These are phyloP conservation scores for Yamadazyma friedrichii DNA, from an alignment of 1,139 yeast genomes.

Conservation along the genomic window DNA sequence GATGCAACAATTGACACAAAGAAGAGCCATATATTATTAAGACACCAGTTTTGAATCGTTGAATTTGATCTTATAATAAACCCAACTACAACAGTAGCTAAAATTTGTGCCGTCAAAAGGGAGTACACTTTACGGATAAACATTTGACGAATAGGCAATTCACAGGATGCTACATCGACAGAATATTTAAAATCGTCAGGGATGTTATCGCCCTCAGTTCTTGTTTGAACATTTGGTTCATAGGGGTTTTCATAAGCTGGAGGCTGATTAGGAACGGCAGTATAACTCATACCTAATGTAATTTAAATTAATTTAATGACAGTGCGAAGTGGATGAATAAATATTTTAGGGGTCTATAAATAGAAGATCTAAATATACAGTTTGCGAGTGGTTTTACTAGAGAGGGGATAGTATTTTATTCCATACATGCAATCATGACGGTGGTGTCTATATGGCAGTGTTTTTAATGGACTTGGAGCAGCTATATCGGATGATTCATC, in stretches of 20 bases:
- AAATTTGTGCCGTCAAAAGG: slow-evolving; percentile 62
- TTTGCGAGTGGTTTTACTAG: no score
- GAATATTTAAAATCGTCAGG: slow-evolving; percentile 87
- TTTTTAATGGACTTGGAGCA: no score
- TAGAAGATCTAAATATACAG: no score
- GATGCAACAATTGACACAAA: slow-evolving; percentile 57
- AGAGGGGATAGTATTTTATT: no score
- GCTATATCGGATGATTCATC: not conserved
- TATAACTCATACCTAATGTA: slow-evolving; percentile 12
- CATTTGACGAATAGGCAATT: slow-evolving; percentile 69
- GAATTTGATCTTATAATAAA: slow-evolving; percentile 49
- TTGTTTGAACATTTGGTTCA: slow-evolving; percentile 18
- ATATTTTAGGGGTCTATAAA: no score
- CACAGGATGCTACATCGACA: slow-evolving; percentile 76
- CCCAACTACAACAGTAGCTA: slow-evolving; percentile 62
- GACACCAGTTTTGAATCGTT: slow-evolving; percentile 54
- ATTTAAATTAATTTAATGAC: not conserved
- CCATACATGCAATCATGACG: no score
- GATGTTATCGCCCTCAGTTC: slow-evolving; percentile 41
- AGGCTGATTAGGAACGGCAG: slow-evolving; percentile 18
- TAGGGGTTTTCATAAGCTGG: slow-evolving; percentile 34
- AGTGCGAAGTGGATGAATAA: not conserved
- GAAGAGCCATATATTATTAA: slow-evolving; percentile 61
- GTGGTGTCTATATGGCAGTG: no score
- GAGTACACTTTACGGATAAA: slow-evolving; percentile 81